These are phyloP conservation scores for Metschnikowia bowlesiae DNA, from an alignment of 805 yeast genomes.

Conservation along the genomic window DNA sequence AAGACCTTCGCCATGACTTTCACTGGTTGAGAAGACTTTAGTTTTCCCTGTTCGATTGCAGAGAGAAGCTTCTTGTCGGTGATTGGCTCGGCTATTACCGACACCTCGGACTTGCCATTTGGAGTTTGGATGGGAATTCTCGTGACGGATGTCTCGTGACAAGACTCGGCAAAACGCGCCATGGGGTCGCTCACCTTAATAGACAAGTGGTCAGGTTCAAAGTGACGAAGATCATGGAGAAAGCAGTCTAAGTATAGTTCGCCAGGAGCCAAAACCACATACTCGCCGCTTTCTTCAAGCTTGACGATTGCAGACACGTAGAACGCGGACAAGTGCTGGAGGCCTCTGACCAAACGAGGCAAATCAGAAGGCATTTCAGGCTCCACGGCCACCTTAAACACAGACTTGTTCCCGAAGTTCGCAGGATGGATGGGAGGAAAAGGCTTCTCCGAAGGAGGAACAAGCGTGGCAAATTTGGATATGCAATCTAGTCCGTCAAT, in stretches of 20 bases:
- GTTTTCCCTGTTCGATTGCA: conserved; percentile 52
- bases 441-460: conserved; percentile 13
- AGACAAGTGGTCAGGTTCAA: conserved; percentile 56
- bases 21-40: conserved; percentile 32
- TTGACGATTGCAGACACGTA: conserved; percentile 65
- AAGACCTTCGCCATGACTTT: conserved; percentile 51
- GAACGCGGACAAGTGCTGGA: conserved; percentile 55
- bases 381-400: conserved; percentile 78
- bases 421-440: conserved; percentile 31
- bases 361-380: conserved; percentile 76
- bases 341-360: conserved; percentile 66
- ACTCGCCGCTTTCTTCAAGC: conserved; percentile 88
- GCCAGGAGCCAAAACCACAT: conserved; percentile 75
- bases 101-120: conserved; percentile 51
- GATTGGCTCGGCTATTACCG: conserved; percentile 75
- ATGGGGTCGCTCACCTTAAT: conserved; percentile 83
- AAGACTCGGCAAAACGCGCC: conserved; percentile 75
- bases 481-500: conserved; percentile 57
- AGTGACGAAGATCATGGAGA: conserved; percentile 66
- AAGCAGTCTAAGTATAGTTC: conserved; percentile 84
- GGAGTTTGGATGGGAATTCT: conserved; percentile 58
- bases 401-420: conserved; percentile 48
- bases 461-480: conserved; percentile 58
- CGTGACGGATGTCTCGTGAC: conserved; percentile 59
- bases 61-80: conserved; percentile 43